Base-by-base conservation (phyloP, 148 eudicot genomes). In the Cornus controversa region DNA sequence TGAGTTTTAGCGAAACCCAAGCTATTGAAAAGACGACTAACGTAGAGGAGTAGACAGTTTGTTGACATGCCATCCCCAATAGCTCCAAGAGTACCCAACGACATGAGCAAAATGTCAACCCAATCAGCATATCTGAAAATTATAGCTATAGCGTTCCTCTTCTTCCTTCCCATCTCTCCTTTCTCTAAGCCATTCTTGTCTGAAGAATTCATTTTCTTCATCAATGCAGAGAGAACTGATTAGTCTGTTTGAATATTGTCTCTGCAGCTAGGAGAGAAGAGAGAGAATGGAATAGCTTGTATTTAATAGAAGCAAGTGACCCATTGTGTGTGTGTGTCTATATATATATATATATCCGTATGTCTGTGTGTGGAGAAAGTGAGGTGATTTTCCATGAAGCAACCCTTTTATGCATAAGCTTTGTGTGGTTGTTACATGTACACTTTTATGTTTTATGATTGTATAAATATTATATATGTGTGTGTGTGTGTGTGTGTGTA, bases 31-130 rank as follows among this genome's bases (percentile, higher is more conserved):
- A 95, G 86, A 40, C 81, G 88, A 72, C 97, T 93, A 73, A 92
- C 97, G 73, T 81, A 95, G 2, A 95, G 70, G 7, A 95, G 82
- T 9, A 93, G 71, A 69, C 86, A 85, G 73, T 95, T 95, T 66
- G 97, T 93, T 6, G 99, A 93, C 93, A 93, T 89, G 57, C 99
- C 99, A 93, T 95, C 99, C 54, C 97, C 96, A 75, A 95, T 79
- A 63, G 99, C 99, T 79, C 99, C 97, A 75, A 95, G 25, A 13
- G 94, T 85, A 2, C 99, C 99, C 69, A 85, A 83, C 14, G 83
- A 5, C 96, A 95, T 91, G 0, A 95, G 90, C 62, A 86, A 37
- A 77, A 80, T 74, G 78, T 95, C 99, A 10, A 85, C 53, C 86
- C 86, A 60, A 82, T 91, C 89, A 18, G 93, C 94, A 79, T 90